Evolutionary conservation across 2,329 filamentous ascomycete genomes (phyloP).

Genomic region (Tolypocladium ophioglossoides): DNA sequence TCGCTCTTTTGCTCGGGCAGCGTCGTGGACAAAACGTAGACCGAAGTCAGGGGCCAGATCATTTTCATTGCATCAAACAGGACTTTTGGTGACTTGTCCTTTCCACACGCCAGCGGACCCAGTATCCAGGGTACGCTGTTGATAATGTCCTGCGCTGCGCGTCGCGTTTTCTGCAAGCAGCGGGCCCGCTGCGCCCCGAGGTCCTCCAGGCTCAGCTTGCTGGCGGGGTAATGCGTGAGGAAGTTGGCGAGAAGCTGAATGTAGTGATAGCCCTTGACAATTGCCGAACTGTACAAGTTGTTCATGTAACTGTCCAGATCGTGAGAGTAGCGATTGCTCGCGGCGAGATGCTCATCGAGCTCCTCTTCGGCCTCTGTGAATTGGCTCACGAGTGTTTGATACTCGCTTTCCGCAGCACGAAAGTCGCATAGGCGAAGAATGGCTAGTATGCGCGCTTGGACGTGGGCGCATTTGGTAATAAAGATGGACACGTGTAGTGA

Average conservation of each 20-base stretch:
- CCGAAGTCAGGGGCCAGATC: constrained; percentile 25
- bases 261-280: constrained; percentile 24
- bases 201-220: constrained; percentile 11
- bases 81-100: constrained; percentile 18
- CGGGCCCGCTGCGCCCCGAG: constrained; percentile 17
- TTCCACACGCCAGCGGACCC: constrained; percentile 11
- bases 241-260: constrained; percentile 23
- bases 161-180: constrained; percentile 16
- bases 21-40: constrained; percentile 18
- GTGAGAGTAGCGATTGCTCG: constrained; percentile 2
- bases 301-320: constrained; percentile 19
- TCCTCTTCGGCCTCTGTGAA: constrained; percentile 14
- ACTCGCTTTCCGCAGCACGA: constrained; percentile 15
- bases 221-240: constrained; percentile 18
- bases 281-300: constrained; percentile 19
- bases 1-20: constrained; percentile 14
- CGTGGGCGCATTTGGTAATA: constrained; percentile 14
- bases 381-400: constrained; percentile 12
- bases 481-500: constrained; percentile 16
- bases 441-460: constrained; percentile 15
- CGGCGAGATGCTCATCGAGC: constrained; percentile 7
- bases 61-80: constrained; percentile 26
- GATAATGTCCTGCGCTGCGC: constrained; percentile 17
- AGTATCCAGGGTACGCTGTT: constrained; percentile 14
- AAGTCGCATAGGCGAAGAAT: constrained; percentile 17